Base-by-base conservation (phyloP, 1,139 yeast genomes). In the Suhomyces kunorum region DNA sequence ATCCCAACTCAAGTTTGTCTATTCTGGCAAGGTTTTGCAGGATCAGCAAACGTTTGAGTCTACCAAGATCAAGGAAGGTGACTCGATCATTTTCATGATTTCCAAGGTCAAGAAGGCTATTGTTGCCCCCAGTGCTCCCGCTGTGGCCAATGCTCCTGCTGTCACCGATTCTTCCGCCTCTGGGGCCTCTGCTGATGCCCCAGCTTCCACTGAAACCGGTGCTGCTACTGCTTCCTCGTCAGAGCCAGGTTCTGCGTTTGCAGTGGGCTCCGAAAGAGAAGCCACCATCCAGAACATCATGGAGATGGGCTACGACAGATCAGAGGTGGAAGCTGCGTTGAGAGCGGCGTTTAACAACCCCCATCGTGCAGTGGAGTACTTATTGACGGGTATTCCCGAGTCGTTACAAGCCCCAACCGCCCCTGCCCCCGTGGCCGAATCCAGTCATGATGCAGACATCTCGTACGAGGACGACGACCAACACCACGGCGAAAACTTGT, bases 341-440 rank as follows among this genome's bases (percentile, higher is more conserved):
- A 80, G 95, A 56, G 96, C 97, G 13, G 98, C 98, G 0, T 92
- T 83, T 68, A 92, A 92, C 66, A 90, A 92, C 65, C 98, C 99
- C 18, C 98, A 92, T 59, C 82, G 98, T 56, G 99, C 99, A 0
- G 98, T 90, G 6, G 98, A 94, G 61, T 90, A 92, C 61, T 74
- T 92, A 43, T 69, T 92, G 53, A 87, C 90, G 31, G 98, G 98
- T 5, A 81, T 92, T 39, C 98, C 98, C 27, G 92, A 85, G 51
- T 64, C 75, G 37, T 66, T 74, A 48, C 74, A 68, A 55, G 24
- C 54, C 13, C 44, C 64, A 13, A 51, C 61, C n/a, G 50, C 62
- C 17, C 43, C 58, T 17, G 58, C 61, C 3, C 51, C 55, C 13
- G 54, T 57, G 33, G 59, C 59, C 6, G 60, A 50, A 24, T 16